Conservation (phyloP, 202 grass and related monocot species). For the Thinopyrum obtusiflorum region DNA sequence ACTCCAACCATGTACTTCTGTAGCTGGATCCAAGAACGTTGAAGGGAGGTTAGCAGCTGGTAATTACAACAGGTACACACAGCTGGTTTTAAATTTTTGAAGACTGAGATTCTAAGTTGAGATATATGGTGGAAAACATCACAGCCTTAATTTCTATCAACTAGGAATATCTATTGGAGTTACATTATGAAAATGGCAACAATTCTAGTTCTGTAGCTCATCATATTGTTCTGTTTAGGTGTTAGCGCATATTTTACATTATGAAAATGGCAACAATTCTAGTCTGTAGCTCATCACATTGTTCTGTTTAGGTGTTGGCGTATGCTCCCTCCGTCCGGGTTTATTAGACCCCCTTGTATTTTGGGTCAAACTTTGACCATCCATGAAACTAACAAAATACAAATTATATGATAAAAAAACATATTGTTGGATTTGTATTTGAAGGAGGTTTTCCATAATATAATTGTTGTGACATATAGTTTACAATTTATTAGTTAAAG, state of each 20-base stretch:
- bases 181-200: neutral
- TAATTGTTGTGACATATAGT: no score
- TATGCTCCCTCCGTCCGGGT: neutral
- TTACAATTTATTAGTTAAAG: no score
- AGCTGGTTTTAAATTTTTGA: neutral
- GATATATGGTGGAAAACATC: neutral
- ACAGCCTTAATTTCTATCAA: neutral
- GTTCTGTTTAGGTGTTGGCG: neutral
- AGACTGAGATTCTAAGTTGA: neutral
- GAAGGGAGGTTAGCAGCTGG: slow-evolving; percentile 86
- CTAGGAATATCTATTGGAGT: neutral
- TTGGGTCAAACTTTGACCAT: no score
- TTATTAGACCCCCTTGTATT: no score
- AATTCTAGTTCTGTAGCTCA: neutral
- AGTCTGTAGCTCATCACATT: neutral
- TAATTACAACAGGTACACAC: slow-evolving; percentile 58
- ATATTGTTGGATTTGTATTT: no score
- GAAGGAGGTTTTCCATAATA: no score
- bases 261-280: neutral
- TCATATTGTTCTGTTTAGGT: neutral
- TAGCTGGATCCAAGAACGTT: slow-evolving; percentile 69
- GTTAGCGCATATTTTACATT: neutral
- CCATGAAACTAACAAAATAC: no score
- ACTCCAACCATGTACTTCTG: slow-evolving; percentile 28
- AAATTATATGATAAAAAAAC: no score